phyloP scores from a whole-genome alignment of 805 yeast species.

The Spathaspora hagerdaliae region DNA sequence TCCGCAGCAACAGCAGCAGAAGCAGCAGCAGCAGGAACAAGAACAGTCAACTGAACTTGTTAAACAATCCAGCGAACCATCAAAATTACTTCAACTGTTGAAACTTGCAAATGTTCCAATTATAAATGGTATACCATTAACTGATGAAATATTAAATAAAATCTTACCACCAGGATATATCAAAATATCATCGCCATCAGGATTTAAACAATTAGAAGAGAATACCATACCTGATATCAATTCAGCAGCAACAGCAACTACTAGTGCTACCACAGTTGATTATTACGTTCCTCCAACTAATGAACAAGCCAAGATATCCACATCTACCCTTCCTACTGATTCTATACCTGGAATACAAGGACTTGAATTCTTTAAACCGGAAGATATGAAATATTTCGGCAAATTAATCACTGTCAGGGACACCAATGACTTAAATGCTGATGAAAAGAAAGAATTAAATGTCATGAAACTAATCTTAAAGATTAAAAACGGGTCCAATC shows the following conservation, averaged over 20 bases:
- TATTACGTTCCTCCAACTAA: constrained; percentile 54
- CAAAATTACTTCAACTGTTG: background rate
- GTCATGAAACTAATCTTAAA: constrained; percentile 62
- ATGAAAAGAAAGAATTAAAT: constrained; percentile 55
- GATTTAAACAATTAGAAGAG: constrained; percentile 29
- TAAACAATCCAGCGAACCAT: background rate
- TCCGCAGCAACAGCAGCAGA: too few relatives aligned
- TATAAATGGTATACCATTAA: constrained; percentile 30
- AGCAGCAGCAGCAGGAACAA: constrained; percentile 1
- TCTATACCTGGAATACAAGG: constrained; percentile 58
- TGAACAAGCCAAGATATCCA: constrained; percentile 14
- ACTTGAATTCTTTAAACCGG: constrained; percentile 63
- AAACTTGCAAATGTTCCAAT: constrained; percentile 19
- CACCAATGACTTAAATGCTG: constrained; percentile 33
- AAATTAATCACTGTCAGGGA: constrained; percentile 38
- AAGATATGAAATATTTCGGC: constrained; percentile 70
- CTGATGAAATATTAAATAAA: constrained; percentile 43
- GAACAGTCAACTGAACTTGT: background rate
- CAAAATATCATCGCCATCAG: constrained; percentile 40
- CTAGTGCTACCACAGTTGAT: constrained; percentile 11
- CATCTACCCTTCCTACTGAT: constrained; percentile 25
- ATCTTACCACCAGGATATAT: constrained; percentile 53
- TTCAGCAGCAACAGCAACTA: constrained; percentile 7
- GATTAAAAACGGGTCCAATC: constrained; percentile 75
- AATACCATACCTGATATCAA: constrained; percentile 31